Percentiles rank a stretch among this genome's conserved stretches.
phyloP scores from a whole-genome alignment of 495 filamentous ascomycete genomes.

The Parmelia sp. region DNA sequence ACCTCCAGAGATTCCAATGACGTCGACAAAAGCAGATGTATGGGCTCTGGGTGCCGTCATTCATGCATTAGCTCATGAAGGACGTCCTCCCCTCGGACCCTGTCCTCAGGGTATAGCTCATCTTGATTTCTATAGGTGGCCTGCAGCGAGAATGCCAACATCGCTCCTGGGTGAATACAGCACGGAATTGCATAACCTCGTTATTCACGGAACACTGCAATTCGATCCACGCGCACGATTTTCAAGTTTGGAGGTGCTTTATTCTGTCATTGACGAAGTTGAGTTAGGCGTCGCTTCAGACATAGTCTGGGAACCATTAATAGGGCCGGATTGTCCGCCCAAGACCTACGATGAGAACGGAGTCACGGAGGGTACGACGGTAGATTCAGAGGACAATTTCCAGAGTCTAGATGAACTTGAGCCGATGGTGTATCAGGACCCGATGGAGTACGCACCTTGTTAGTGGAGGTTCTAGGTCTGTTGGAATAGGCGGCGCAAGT shows the following conservation, averaged over 20 bases:
- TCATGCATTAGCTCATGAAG: conserved; percentile 8
- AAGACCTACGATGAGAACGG: conserved; percentile 13
- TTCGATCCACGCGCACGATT: conserved; percentile 3
- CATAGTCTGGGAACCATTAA: neutral
- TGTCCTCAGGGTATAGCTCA: neutral
- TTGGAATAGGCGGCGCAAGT: neutral
- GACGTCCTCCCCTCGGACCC: neutral
- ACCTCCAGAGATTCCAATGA: conserved; percentile 14
- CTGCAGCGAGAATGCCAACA: conserved; percentile 2
- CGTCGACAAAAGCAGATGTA: conserved; percentile 12
- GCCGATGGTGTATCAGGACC: neutral
- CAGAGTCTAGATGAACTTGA: neutral
- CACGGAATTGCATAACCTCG: conserved; percentile 5
- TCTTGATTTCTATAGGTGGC: neutral
- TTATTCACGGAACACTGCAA: conserved; percentile 3
- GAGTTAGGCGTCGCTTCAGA: neutral
- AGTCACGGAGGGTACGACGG: neutral
- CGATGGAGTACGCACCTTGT: neutral
- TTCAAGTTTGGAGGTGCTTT: neutral
- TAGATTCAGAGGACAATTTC: neutral
- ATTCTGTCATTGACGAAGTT: neutral
- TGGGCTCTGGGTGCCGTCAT: conserved; percentile 21
- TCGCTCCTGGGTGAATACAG: neutral
- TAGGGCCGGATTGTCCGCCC: neutral
- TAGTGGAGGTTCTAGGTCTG: neutral